Evolutionary conservation across 495 filamentous ascomycete species (phyloP), one percentile per base, ranked within the genome.

Genomic region (Tuber indicum): DNA sequence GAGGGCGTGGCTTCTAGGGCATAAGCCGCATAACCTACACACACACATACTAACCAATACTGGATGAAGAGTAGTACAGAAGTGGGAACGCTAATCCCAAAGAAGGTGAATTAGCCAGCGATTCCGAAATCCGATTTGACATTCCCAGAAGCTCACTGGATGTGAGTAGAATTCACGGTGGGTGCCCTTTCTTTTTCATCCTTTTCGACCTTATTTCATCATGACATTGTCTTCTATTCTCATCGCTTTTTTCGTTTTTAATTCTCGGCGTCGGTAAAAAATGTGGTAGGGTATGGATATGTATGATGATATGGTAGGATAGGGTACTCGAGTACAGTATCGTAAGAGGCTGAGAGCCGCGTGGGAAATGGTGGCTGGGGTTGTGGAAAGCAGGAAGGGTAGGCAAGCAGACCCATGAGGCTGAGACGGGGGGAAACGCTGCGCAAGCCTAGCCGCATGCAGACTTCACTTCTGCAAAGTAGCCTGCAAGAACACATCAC

Each of bases 331-430:
- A 16, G 58, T 62, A 52, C 46, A n/a, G n/a, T 36, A 26, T 26
- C 49, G n/a, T 14, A 75, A 44, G 78, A 80, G 78, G 78, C 78
- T 80, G 78, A 80, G 79, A 80, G 74, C 71, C 78, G 78, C 78
- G 78, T 80, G 77, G 77, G 58, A 36, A 14, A 36, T 36, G 26
- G 58, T 66, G 58, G 58, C 58, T 66, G 14, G 58, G 58, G 26
- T 66, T 36, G 12, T 66, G 58, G 10, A 36, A 66, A 66, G 12
- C 1, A 66, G 26, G 32, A 32, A 66, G 16, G 58, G 58, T 36
- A 36, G 58, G 26, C 58, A 66, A 66, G 58, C 58, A 3, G 58
- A 66, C 32, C 58, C 26, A 66, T 80, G 78, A 80, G 78, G 78
- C 78, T 80, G 78, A 80, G 77, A 80, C 58, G 58, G 58, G n/a